Base-by-base conservation (phyloP, 768 basidiomycete genomes). In the Boletellus ananiceps region DNA sequence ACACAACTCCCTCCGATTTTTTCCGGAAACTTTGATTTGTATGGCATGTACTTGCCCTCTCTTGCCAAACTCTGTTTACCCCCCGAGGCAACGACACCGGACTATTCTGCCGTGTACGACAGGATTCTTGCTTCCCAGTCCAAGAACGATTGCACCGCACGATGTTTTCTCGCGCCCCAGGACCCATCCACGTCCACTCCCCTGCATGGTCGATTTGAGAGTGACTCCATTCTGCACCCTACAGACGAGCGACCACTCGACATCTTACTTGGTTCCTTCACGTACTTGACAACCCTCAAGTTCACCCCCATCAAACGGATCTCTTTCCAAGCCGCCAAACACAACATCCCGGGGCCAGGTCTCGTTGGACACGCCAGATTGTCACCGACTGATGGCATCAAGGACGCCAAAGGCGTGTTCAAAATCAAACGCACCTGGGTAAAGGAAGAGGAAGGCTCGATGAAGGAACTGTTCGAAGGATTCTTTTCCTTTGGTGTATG, bases 381-480 rank as follows among this genome's bases (percentile, higher is more conserved):
- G 25, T 36, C 49, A 1, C 56, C 57, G 1, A 46, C 37, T 3
- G 71, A 69, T 31, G 71, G 72, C 14, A 66, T 74, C 36, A 61
- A 62, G 41, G 58, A 44, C 4, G 63, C 73, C 2, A 62, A 40
- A 4, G 72, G 73, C 0, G 57, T 58, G 7, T 64, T 73, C 55
- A 71, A 67, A 23, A 61, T 74, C 48, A 65, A 62, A 40, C 66
- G 66, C 8, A 56, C 65, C 25, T 73, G 72, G 68, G 57, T n/a
- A 47, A 65, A 9, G 47, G 66, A 42, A 23, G 50, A 54, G 13
- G 50, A 50, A 11, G 57, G 45, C 11, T 34, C 27, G 2, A 2
- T 44, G 51, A 70, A 57, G 53, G 72, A 74, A 29, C 59, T 74
- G 14, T 74, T 71, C n/a, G 72, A 70, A 51, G 73, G 72, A 1